These are phyloP conservation scores for Porodaedalea pini DNA, from an alignment of 1,284 basidiomycete species.

Conservation along the genomic window DNA sequence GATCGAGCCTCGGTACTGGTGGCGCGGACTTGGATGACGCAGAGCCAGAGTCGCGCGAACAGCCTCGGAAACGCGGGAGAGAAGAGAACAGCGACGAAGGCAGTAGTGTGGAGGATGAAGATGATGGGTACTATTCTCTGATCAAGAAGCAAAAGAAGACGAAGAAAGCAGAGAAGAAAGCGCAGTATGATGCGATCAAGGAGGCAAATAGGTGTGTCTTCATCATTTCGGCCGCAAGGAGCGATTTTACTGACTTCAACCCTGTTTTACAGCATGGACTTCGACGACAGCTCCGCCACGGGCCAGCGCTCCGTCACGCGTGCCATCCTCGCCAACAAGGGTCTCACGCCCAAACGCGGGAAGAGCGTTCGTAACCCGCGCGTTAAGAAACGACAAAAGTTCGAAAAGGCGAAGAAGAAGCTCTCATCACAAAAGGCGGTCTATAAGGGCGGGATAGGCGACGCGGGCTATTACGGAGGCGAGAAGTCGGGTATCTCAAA, in stretches of 20 bases:
- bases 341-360: slow-evolving; percentile 82
- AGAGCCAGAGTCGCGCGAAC: slow-evolving; percentile 47
- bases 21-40: slow-evolving; percentile 67
- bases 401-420: slow-evolving; percentile 92
- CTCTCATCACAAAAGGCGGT: slow-evolving; percentile 83
- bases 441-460: slow-evolving; percentile 79
- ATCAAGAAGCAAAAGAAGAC: slow-evolving; percentile 72
- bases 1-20: slow-evolving; percentile 44
- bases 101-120: slow-evolving; percentile 35
- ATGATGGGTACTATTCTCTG: slow-evolving; percentile 83
- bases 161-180: slow-evolving; percentile 76
- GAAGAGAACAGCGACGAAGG: slow-evolving; percentile 40
- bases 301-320: slow-evolving; percentile 84
- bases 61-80: slow-evolving; percentile 42
- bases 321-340: slow-evolving; percentile 89
- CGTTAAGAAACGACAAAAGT: slow-evolving; percentile 91
- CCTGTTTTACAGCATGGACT: slow-evolving; percentile 43
- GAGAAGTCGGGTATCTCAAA: slow-evolving; percentile 21
- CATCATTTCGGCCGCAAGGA: neutral
- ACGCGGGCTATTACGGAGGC: slow-evolving; percentile 61
- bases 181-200: slow-evolving; percentile 68
- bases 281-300: slow-evolving; percentile 44
- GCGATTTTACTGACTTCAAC: neutral
- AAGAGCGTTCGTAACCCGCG: slow-evolving; percentile 91
- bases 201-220: slow-evolving; percentile 58